These are phyloP conservation scores for Tolypocladium ophioglossoides DNA, from an alignment of 2,329 filamentous ascomycete genomes.

Conservation along the genomic window DNA sequence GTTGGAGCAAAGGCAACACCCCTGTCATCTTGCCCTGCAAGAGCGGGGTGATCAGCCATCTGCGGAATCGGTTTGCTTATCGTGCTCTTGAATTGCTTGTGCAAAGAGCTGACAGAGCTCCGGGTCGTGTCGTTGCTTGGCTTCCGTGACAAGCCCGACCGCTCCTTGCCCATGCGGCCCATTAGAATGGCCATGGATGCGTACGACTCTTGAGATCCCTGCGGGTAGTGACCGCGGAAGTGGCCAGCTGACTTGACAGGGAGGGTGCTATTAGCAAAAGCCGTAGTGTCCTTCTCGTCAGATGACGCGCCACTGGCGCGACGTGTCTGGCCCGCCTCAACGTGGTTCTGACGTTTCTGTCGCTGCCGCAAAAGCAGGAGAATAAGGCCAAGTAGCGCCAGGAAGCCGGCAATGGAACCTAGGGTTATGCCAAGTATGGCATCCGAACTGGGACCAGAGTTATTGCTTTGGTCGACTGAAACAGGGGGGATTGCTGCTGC, in stretches of 20 bases:
- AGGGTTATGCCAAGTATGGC: constrained; percentile 71
- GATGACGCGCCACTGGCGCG: constrained; percentile 30
- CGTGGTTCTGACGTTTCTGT: constrained; percentile 43
- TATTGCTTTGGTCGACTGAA: constrained; percentile 6
- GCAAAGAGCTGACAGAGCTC: constrained; percentile 41
- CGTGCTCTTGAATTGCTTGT: constrained; percentile 51
- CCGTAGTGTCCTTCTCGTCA: constrained; percentile 49
- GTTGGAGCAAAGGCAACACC: constrained; percentile 27
- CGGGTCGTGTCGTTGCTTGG: constrained; percentile 43
- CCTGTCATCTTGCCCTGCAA: constrained; percentile 29
- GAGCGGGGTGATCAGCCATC: constrained; percentile 19
- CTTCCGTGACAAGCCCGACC: constrained; percentile 35
- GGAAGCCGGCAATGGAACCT: constrained; percentile 67
- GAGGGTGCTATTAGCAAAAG: constrained; percentile 32
- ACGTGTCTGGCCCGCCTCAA: constrained; percentile 33
- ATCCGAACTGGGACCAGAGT: constrained; percentile 28
- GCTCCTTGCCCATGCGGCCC: constrained; percentile 46
- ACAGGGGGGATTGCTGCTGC: neutral
- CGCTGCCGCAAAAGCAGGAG: constrained; percentile 46
- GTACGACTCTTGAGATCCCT: constrained; percentile 45
- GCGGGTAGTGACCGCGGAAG: constrained; percentile 40
- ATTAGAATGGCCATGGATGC: constrained; percentile 57
- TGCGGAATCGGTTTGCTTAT: constrained; percentile 52
- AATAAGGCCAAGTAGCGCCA: constrained; percentile 58
- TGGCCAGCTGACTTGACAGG: constrained; percentile 21